Evolutionary conservation across 2,329 filamentous ascomycete genomes (phyloP).

Genomic region (Cladosporium sp.): DNA sequence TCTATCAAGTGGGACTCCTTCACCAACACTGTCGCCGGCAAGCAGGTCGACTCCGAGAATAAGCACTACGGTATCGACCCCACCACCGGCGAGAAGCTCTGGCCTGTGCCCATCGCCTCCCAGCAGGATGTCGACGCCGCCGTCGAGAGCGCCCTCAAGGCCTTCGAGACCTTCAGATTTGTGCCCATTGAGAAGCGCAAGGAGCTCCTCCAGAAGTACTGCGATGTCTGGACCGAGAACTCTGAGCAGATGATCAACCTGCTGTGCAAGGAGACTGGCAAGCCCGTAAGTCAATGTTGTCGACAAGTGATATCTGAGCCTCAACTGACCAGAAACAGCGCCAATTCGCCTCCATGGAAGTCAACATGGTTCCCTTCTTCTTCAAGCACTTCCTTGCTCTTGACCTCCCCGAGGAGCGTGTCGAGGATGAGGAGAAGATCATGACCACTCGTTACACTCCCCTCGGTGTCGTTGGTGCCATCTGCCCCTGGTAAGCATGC

Average conservation of each 20-base stretch:
- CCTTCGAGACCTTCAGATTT: slow-evolving; percentile 38
- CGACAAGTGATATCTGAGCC: not conserved
- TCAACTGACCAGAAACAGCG: slow-evolving; percentile 31
- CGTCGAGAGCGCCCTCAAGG: slow-evolving; percentile 38
- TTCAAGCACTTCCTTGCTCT: slow-evolving; percentile 42
- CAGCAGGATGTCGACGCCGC: slow-evolving; percentile 43
- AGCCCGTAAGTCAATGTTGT: slow-evolving; percentile 34
- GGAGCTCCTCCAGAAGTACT: slow-evolving; percentile 37
- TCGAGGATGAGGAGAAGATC: slow-evolving; percentile 50
- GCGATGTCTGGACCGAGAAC: slow-evolving; percentile 35
- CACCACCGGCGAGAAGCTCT: slow-evolving; percentile 39
- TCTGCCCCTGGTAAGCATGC: slow-evolving; percentile 42
- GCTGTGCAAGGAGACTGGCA: slow-evolving; percentile 41
- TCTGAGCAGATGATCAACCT: slow-evolving; percentile 38
- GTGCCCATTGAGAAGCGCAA: slow-evolving; percentile 39
- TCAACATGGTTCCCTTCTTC: slow-evolving; percentile 38
- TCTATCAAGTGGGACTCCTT: slow-evolving; percentile 43
- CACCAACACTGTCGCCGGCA: slow-evolving; percentile 42
- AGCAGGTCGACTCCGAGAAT: slow-evolving; percentile 33
- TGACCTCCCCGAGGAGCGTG: slow-evolving; percentile 41
- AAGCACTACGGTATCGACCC: slow-evolving; percentile 39
- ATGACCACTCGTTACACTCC: slow-evolving; percentile 49
- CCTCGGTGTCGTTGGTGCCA: slow-evolving; percentile 49
- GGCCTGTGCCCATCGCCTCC: slow-evolving; percentile 39
- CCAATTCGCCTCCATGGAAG: slow-evolving; percentile 44